A percentile compares a stretch with the other conserved stretches of the same genome.
Evolutionary conservation across 2,329 filamentous ascomycete genomes (phyloP).

Genomic region (Colletotrichum spinosum): DNA sequence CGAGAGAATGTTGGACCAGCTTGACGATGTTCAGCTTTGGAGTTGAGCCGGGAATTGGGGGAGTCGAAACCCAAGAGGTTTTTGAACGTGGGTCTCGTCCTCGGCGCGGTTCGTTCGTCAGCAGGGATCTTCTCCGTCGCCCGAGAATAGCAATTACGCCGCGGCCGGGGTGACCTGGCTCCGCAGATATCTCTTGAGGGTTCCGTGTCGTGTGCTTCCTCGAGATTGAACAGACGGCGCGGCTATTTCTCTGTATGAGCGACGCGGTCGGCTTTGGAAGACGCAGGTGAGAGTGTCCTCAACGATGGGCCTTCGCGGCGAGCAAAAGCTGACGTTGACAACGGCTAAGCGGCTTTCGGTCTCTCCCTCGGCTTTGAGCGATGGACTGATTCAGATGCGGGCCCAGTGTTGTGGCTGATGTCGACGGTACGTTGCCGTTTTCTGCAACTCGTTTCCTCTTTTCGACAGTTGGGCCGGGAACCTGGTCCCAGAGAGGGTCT

Average conservation of each 20-base stretch:
- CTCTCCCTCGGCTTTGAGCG: constrained; percentile 4
- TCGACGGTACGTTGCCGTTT: constrained; percentile 14
- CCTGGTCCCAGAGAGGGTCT: constrained; percentile 31
- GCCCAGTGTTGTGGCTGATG: constrained; percentile 15
- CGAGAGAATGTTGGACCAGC: constrained; percentile 5
- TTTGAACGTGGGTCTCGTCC: constrained; percentile 33
- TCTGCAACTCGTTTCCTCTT: constrained; percentile 14
- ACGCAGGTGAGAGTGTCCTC: no score
- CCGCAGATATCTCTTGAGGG: background rate
- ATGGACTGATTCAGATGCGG: constrained; percentile 8
- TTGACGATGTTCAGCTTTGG: constrained; percentile 35
- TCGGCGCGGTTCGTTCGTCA: constrained; percentile 25
- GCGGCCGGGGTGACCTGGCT: constrained; percentile 20
- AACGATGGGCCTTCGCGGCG: no score
- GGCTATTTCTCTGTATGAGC: no score
- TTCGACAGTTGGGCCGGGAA: constrained; percentile 14
- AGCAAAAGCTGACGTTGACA: background rate
- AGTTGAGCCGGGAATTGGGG: constrained; percentile 25
- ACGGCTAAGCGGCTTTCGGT: background rate
- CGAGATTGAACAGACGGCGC: no score
- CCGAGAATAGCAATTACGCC: constrained; percentile 26
- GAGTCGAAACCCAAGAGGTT: constrained; percentile 24
- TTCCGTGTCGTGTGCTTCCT: constrained; percentile 23
- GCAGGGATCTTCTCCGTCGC: constrained; percentile 26
- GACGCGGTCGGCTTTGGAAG: no score